Evolutionary conservation across 225 moss, liverwort and hornwort species (phyloP).

Genomic region (Neckera pumila): DNA sequence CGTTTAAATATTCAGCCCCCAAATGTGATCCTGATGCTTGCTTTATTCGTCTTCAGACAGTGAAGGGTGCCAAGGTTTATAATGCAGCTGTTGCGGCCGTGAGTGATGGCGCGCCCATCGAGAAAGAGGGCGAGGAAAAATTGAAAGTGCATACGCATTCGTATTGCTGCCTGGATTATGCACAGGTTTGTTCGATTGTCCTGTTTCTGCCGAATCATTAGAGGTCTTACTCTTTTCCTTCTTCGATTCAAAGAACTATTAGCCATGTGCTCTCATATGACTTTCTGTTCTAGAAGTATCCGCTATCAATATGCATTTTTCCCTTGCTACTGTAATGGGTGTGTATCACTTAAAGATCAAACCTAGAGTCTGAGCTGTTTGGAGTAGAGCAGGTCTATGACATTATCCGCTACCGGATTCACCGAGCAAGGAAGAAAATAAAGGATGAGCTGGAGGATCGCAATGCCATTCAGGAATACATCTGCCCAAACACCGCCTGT

Average conservation of each 20-base stretch:
- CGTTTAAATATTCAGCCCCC: not conserved
- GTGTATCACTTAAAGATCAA: not conserved
- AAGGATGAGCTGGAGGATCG: conserved; percentile 98
- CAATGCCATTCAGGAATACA: conserved; percentile 94
- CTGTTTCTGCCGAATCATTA: not conserved
- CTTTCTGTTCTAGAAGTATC: not conserved
- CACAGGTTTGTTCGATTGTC: conserved; percentile 50
- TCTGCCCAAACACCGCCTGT: conserved; percentile 82
- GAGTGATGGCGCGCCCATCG: conserved; percentile 40
- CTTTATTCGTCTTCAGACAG: conserved; percentile 41
- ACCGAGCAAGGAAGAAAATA: conserved; percentile 95
- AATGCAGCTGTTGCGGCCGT: conserved; percentile 96
- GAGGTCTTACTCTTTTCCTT: not conserved
- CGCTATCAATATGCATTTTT: not conserved
- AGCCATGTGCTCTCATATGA: not conserved
- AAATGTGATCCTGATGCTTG: not conserved
- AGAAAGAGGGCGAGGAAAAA: conserved; percentile 92
- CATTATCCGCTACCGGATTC: conserved; percentile 93
- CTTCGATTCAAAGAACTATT: not conserved
- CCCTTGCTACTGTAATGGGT: not conserved
- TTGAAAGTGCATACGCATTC: conserved; percentile 94
- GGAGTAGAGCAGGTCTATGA: conserved; percentile 70
- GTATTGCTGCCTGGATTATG: conserved; percentile 97
- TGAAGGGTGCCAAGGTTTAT: conserved; percentile 90
- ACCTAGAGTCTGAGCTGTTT: conserved; percentile 18